These are phyloP conservation scores for Apiotrichum porosum DNA, from an alignment of 1,284 basidiomycete genomes.

Conservation along the genomic window DNA sequence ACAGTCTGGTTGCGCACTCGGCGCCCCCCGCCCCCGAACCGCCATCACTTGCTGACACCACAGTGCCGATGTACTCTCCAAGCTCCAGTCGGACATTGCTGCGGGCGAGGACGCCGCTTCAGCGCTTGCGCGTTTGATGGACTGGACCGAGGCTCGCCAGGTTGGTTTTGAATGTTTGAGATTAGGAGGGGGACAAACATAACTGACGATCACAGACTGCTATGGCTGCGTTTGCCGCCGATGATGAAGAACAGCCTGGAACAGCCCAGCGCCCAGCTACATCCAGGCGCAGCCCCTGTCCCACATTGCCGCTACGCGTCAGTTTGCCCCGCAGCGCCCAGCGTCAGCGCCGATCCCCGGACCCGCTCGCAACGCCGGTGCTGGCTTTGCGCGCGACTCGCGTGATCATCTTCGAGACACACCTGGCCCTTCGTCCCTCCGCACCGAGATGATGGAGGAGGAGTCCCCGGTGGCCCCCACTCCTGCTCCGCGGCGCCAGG, in stretches of 20 bases:
- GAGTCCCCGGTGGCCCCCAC: not conserved
- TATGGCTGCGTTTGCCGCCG: conserved; percentile 40
- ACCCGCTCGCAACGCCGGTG: no score
- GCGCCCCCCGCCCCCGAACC: no score
- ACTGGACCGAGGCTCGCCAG: conserved; percentile 50
- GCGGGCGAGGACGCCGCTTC: conserved; percentile 40
- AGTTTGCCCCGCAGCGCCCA: conserved; percentile 7
- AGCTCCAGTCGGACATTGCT: conserved; percentile 41
- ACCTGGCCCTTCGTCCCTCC: conserved; percentile 3
- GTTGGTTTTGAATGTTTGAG: conserved; percentile 18
- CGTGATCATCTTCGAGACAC: no score
- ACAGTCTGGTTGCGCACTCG: no score
- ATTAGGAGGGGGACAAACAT: not conserved
- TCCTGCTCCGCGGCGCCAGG: not conserved
- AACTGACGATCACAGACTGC: conserved; percentile 24
- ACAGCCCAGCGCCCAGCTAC: conserved; percentile 2
- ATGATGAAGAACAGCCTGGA: conserved; percentile 35
- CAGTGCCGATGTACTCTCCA: conserved; percentile 44
- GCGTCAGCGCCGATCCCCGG: conserved; percentile 21
- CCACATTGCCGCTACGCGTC: not conserved
- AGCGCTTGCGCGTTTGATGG: conserved; percentile 47
- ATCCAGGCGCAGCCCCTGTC: conserved; percentile 1
- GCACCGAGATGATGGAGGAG: conserved; percentile 10
- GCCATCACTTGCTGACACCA: no score
- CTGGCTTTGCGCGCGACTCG: no score